Base-by-base conservation (phyloP, 2,329 filamentous ascomycete genomes). In the Berkeleyomyces basicola region DNA sequence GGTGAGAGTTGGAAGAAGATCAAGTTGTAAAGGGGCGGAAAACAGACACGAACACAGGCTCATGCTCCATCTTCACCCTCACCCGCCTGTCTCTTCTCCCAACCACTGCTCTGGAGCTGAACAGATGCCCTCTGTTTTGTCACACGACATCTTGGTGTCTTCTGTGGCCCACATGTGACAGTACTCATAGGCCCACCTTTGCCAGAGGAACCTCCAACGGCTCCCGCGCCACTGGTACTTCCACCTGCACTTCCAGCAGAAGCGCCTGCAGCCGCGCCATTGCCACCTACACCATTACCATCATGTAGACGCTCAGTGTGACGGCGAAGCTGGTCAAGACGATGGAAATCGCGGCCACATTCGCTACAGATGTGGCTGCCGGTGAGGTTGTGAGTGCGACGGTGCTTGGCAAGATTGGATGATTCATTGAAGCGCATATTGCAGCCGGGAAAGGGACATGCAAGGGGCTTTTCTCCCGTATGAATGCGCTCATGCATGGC, bases 401-500 rank as follows among this genome's bases (percentile, higher is more conserved):
- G 78, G 68, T 86, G 83, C 67, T 86, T 86, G 59, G 82, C 82
- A 16, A 86, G 72, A 67, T 86, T 86, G 3, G 82, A 85, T 0
- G 82, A 85, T 69, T 86, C 82, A 65, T 80, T 78, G 68, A 86
- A 86, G 7, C 72, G 72, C 68, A 82, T 83, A 55, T 75, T 76
- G 67, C 83, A 86, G 23, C 61, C 61, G 10, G 64, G 64, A 37
- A 79, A 73, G 1, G 80, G 77, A 66, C 83, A 86, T 53, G 74
- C 71, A 0, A 86, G 72, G 0, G 83, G 83, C 68, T 86, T 86
- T 57, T 81, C 78, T 49, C 83, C 82, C 0, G 84, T 85, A 68
- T 87, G 85, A 1, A 79, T 83, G 46, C 83, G 78, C 67, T 79
- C 78, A 67, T 88, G 85, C 76, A 85, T 85, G n/a, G 83, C 82